Conservation (phyloP, 345 rosid species). For the Crucihimalaya himalaica region DNA sequence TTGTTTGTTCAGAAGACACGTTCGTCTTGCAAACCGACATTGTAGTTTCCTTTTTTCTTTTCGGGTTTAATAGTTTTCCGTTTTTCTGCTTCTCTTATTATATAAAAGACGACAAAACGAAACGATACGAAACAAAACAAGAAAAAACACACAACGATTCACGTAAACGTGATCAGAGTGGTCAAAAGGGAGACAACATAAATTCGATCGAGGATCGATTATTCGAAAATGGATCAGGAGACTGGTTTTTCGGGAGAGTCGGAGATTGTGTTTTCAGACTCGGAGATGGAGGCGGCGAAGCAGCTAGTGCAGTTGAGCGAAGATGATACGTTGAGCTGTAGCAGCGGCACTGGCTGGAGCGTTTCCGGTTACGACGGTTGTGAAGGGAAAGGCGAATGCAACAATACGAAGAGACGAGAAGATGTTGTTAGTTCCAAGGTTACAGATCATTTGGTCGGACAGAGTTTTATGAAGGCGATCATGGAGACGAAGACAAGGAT, state of each 20-base stretch:
- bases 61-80: conserved; percentile 4
- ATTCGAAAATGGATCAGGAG: not conserved
- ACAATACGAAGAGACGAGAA: conserved; percentile 27
- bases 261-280: conserved; percentile 23
- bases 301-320: conserved; percentile 37
- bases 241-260: conserved; percentile 3
- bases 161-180: conserved; percentile 25
- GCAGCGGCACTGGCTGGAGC: conserved; percentile 27
- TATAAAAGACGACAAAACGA: conserved; percentile 17
- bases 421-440: conserved; percentile 17
- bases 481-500: conserved; percentile 10
- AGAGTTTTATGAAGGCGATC: not conserved
- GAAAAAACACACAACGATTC: not conserved
- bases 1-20: conserved; percentile 13
- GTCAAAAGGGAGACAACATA: not conserved
- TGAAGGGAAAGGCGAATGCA: not conserved
- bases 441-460: not conserved
- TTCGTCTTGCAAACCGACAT: conserved; percentile 36
- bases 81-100: not conserved
- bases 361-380: not conserved
- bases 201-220: conserved; percentile 3
- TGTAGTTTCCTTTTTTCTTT: conserved; percentile 8
- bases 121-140: not conserved
- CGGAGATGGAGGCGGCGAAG: conserved; percentile 36
- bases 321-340: conserved; percentile 35